Evolutionary conservation across 148 eudicot species (phyloP), one percentile per base, ranked within the genome.

Genomic region (Camellia sinensis): DNA sequence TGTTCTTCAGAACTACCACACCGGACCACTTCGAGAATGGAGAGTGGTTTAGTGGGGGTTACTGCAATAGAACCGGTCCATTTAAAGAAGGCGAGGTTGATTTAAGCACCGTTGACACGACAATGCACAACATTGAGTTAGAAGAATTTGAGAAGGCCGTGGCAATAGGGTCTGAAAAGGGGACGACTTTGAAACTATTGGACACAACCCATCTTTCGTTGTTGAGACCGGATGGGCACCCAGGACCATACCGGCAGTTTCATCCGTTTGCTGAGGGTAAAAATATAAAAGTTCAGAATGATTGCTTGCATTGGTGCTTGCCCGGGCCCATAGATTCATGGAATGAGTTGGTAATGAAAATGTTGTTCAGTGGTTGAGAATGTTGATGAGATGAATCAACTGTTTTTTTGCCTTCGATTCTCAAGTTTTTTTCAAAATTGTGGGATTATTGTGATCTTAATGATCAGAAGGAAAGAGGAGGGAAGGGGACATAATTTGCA

Each of bases 251-350:
- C 72, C 62, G 97, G 78, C 79, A 81, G 66, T 86, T 81, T 56
- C 92, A 89, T 21, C 96, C 97, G 2, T 88, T 84, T 83, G 89
- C 88, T 0, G 78, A 81, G 76, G 92, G 88, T 73, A 87, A 85
- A 81, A 76, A 87, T 18, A 93, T 84, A 1, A 89, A 89, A 80
- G 82, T 91, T 80, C 97, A 92, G 64, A 87, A 84, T 76, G 98
- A 95, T 80, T 95, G 98, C 73, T 79, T 95, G 85, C 98, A 95
- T 85, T 95, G 98, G 98, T 95, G 98, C 81, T 87, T 95, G 86
- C 97, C 98, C 0, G 98, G 98, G 2, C 98, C 98, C 2, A 89
- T 95, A 19, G 98, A 95, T 44, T 75, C 91, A 2, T 95, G 97
- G 98, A 95, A 95, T 75, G 93, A 90, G 40, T 69, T 95, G 81